Conservation (phyloP, 352 stramenopile genomes). For the Pythium vanterpoolii region DNA sequence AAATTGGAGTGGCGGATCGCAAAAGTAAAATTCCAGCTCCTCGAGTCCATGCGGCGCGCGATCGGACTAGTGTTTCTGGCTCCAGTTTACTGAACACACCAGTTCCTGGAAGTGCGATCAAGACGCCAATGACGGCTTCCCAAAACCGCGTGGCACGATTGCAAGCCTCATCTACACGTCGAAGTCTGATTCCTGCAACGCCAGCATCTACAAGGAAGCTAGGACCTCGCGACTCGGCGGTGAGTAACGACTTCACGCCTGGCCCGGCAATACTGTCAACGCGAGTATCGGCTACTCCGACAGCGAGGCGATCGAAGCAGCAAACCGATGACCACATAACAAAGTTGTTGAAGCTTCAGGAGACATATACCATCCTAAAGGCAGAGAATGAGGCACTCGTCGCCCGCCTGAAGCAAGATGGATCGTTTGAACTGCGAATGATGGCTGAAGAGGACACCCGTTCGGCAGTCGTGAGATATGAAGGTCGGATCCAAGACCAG, state of each 20-base stretch:
- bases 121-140: conserved; percentile 13
- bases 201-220: conserved; percentile 24
- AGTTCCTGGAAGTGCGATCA: conserved; percentile 1
- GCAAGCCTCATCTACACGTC: conserved; percentile 5
- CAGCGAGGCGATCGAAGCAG: conserved; percentile 5
- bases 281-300: conserved; percentile 4
- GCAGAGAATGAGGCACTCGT: conserved; percentile 27
- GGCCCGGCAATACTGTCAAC: background rate
- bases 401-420: conserved; percentile 18
- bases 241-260: background rate
- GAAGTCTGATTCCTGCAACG: conserved; percentile 30
- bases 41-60: background rate
- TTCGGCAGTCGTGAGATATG: conserved; percentile 1
- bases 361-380: conserved; percentile 17
- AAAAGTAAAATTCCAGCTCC: conserved; percentile 15
- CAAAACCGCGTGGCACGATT: background rate
- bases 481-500: conserved; percentile 21
- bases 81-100: conserved; percentile 11
- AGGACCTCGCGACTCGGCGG: background rate
- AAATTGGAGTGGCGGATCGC: conserved; percentile 18
- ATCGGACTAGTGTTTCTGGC: background rate
- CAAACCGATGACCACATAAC: conserved; percentile 1
- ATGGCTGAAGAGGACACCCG: conserved; percentile 29
- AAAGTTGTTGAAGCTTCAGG: conserved; percentile 24
- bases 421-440: conserved; percentile 19